Evolutionary conservation across 129 eudicot genomes (phyloP), one percentile per base, ranked within the genome.

Genomic region (Daucus carota): DNA sequence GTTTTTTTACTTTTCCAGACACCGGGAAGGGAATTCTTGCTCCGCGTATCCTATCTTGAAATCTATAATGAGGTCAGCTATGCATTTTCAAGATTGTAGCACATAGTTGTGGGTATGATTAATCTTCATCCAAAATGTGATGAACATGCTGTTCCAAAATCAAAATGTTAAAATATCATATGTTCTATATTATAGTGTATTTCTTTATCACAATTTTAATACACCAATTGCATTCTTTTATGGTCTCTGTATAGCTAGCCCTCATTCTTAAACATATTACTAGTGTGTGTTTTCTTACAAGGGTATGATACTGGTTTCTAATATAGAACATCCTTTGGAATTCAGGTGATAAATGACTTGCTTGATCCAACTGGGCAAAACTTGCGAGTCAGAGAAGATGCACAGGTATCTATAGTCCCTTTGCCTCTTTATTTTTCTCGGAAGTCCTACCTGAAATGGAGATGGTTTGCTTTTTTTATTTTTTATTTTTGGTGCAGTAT

Each of bases 291-390:
- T 46, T 31, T 48, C 31, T 29, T 73, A 20, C 29, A 46, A 47
- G 44, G 59, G 45, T 38, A 24, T 66, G 43, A 77, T 62, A 68
- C 45, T 54, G 57, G 71, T 82, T 70, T 20, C 45, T 67, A 40
- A 48, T 81, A 63, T 29, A 67, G 60, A 57, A 60, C 78, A 38
- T 85, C 80, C 76, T 73, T 76, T 63, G 73, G 72, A n/a, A 77
- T 54, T 66, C 88, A 94, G 99, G 96, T 94, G 83, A 91, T 94
- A 69, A 94, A 94, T 89, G 99, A 91, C 85, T 91, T 94, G 87
- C 97, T 94, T 26, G 96, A 94, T 83, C 99, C 99, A 80, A 91
- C 99, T 17, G 99, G 96, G 75, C 99, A 94, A 74, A 94, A 94
- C 88, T 81, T 94, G 81, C 97, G 99, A 47, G 93, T 94, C 73